Conservation (phyloP, 768 basidiomycete species). For the Roridomyces roridus region DNA sequence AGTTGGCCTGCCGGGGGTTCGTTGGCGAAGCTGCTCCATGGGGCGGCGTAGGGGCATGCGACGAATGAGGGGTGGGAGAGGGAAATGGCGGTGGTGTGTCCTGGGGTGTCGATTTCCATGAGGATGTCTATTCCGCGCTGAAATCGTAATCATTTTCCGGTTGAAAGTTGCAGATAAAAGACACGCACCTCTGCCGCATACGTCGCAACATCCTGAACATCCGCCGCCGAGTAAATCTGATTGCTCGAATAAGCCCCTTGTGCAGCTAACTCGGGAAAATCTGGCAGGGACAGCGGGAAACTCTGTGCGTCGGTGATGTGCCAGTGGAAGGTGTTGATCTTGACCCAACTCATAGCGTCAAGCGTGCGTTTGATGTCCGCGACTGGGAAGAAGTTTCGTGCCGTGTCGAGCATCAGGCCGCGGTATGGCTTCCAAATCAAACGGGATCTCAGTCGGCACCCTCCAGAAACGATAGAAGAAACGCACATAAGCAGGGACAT, state of each 20-base stretch:
- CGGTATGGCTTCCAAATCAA: constrained; percentile 61
- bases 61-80: constrained; percentile 74
- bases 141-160: no score
- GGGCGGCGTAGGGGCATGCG: constrained; percentile 64
- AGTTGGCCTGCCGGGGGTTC: constrained; percentile 88
- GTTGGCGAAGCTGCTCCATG: constrained; percentile 66
- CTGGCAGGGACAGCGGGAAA: constrained; percentile 70
- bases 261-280: constrained; percentile 64
- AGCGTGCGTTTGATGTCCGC: constrained; percentile 70
- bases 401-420: constrained; percentile 82
- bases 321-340: constrained; percentile 84
- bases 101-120: constrained; percentile 84
- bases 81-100: constrained; percentile 75
- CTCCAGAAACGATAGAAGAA: neutral
- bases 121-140: constrained; percentile 79
- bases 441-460: neutral
- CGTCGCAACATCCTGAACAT: constrained; percentile 62
- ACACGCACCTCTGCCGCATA: constrained; percentile 70
- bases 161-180: constrained; percentile 39
- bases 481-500: constrained; percentile 71
- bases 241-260: constrained; percentile 71
- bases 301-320: constrained; percentile 83
- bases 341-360: constrained; percentile 80
- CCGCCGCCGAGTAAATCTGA: constrained; percentile 57
- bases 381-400: constrained; percentile 75